Base-by-base conservation (phyloP, 352 stramenopile species). In the Phytophthora citricola region DNA sequence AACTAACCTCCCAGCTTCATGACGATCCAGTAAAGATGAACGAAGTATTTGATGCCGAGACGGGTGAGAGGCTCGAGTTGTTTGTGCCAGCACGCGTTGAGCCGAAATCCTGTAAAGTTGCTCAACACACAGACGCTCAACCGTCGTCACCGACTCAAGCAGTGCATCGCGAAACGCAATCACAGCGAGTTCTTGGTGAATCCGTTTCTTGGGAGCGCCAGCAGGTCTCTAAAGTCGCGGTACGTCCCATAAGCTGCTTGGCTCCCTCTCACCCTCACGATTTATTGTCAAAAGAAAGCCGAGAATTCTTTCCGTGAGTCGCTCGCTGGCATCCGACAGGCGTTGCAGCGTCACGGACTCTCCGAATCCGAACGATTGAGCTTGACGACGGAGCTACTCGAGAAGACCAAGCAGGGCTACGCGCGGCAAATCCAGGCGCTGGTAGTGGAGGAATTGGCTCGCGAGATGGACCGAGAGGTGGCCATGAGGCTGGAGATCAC, bases 371-470 rank as follows among this genome's bases (percentile, higher is more conserved):
- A 59, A n/a, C 71, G 76, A 11, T 65, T 79, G 4, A 49, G 50
- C 10, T 57, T 90, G 5, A 73, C 87, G 24, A 65, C 80, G 2
- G 68, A 91, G 56, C 66, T 94, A 26, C 58, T 94, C 12, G 78
- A 94, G 31, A 82, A 79, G 54, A 91, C 85, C 66, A 92, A 93
- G 39, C 39, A 51, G 0, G 61, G 74, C 29, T 91, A 94, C 52
- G 71, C 66, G 6, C 63, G 75, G 44, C 84, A 92, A 43, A 53
- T 92, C 14, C 71, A 83, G 38, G 4, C 63, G 27, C 69, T 92
- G 57, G 67, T 89, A 5, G 45, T 75, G 17, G 81, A 91, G 45
- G 85, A 94, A 48, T 63, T 91, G 59, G 66, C 85, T 47, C 80
- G 83, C 7, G 85, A 94, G 66, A 60, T 89, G 40, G 76, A 73